Percentiles rank a stretch among this genome's conserved stretches.
phyloP scores from a whole-genome alignment of 257 asterid species.

The Datura wrightii region DNA sequence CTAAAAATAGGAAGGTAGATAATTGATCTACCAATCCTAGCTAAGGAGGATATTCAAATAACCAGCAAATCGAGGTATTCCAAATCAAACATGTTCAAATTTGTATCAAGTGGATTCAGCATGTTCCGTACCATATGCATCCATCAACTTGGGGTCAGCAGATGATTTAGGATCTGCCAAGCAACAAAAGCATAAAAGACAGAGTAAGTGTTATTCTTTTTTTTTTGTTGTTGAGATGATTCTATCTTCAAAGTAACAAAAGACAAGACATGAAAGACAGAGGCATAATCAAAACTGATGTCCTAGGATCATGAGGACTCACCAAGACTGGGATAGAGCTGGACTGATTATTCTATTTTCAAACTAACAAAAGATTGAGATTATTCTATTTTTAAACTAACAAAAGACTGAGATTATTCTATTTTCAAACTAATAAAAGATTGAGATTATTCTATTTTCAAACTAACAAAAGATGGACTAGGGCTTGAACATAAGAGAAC shows the following conservation, averaged over 20 bases:
- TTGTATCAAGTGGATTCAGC: slow-evolving; percentile 15
- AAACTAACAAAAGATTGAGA: no score
- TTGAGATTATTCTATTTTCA: background rate
- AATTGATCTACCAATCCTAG: slow-evolving; percentile 7
- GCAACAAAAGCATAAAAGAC: slow-evolving; percentile 35
- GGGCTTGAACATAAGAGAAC: background rate
- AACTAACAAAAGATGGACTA: background rate
- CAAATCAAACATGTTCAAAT: background rate
- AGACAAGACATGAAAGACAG: background rate
- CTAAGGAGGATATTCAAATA: slow-evolving; percentile 18
- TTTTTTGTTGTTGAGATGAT: background rate
- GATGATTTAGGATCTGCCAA: slow-evolving; percentile 81
- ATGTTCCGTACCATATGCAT: slow-evolving; percentile 71
- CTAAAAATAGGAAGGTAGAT: background rate
- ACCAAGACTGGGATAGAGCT: no score
- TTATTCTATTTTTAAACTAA: no score
- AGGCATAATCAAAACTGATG: no score
- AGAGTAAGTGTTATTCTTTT: background rate
- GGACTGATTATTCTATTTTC: no score
- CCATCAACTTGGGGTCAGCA: slow-evolving; percentile 78
- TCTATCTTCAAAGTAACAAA: background rate
- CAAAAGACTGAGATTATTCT: background rate
- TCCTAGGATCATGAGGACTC: no score
- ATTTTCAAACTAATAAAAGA: background rate
- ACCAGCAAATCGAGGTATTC: background rate